phyloP scores from a whole-genome alignment of 768 basidiomycete genomes.

The Dacryopinax spathularia region DNA sequence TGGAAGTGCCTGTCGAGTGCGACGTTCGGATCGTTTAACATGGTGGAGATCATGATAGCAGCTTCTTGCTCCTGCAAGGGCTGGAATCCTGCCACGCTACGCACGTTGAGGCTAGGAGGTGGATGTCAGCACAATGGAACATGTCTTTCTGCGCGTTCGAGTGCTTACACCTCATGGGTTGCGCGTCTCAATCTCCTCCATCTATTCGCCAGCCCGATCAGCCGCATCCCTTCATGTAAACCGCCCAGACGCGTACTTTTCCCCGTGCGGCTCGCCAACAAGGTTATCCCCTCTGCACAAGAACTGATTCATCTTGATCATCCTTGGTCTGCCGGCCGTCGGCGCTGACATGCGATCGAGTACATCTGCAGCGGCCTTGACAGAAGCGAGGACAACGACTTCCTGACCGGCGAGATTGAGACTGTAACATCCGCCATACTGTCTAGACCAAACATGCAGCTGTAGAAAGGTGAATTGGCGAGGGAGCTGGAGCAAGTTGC shows the following conservation, averaged over 20 bases:
- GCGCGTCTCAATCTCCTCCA: no score
- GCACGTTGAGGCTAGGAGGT: no score
- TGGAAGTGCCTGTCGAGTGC: not conserved
- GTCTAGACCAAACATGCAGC: no score
- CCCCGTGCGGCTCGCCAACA: not conserved
- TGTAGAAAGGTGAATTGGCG: no score
- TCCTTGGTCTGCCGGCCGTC: not conserved
- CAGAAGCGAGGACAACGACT: not conserved
- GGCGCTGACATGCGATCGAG: not conserved
- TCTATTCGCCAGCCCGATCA: no score
- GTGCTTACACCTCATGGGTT: no score
- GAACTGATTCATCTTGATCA: not conserved
- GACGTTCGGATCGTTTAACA: not conserved
- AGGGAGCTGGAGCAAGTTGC: constrained; percentile 3
- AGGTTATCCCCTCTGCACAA: not conserved
- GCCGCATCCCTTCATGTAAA: no score
- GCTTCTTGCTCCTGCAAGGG: not conserved
- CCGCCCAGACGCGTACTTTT: not conserved
- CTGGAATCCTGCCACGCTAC: not conserved
- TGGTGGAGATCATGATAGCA: not conserved
- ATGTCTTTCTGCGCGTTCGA: no score
- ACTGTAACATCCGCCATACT: no score
- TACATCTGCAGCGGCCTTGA: not conserved
- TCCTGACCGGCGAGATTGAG: no score
- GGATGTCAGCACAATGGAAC: no score